Evolutionary conservation across 371 early-diverging fungal genomes (phyloP).

Genomic region (Cokeromyces recurvatus): DNA sequence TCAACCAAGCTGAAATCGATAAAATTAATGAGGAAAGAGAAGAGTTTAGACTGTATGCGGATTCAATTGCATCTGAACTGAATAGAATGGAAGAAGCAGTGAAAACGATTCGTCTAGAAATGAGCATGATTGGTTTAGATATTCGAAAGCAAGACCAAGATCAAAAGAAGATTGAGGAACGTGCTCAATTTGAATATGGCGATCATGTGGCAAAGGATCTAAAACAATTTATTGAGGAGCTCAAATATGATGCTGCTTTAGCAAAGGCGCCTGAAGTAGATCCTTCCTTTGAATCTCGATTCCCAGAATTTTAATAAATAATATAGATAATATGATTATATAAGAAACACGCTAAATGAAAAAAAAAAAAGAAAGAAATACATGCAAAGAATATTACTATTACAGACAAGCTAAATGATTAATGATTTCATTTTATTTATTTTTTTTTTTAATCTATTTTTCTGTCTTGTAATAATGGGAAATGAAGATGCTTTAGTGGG

Average conservation of each 20-base stretch:
- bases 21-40: constrained; percentile 49
- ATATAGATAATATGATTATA: too few species aligned
- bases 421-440: too few species aligned
- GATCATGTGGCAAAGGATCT: constrained; percentile 36
- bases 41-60: constrained; percentile 41
- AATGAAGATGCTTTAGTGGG: constrained; percentile 21
- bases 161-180: constrained; percentile 41
- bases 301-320: too few species aligned
- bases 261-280: constrained; percentile 48
- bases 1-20: constrained; percentile 34
- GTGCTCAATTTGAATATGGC: constrained; percentile 38
- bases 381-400: too few species aligned
- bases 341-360: too few species aligned
- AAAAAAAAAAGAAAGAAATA: too few species aligned
- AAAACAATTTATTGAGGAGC: constrained; percentile 34
- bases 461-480: constrained; percentile 18
- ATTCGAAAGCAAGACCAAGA: constrained; percentile 39
- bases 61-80: constrained; percentile 35
- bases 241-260: constrained; percentile 31
- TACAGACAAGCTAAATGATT: too few species aligned
- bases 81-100: constrained; percentile 34
- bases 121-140: constrained; percentile 43
- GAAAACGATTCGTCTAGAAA: constrained; percentile 35
- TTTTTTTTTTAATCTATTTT: too few species aligned
- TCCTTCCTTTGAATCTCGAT: constrained; percentile 43